Evolutionary conservation across 2,329 filamentous ascomycete species (phyloP).

Genomic region (Zymoseptoria brevis): DNA sequence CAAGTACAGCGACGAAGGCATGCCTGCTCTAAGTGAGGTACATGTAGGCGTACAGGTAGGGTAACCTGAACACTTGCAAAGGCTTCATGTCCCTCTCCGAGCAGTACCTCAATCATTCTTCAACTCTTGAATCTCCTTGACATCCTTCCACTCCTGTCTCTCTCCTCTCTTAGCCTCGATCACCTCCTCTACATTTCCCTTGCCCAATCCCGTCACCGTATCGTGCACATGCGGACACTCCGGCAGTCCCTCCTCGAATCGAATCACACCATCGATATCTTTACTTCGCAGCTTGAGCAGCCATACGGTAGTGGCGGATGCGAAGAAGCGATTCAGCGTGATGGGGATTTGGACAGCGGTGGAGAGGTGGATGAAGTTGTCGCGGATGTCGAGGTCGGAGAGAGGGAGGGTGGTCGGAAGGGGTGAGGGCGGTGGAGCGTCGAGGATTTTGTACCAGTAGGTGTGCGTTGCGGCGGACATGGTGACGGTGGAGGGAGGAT

Average conservation of each 20-base stretch:
- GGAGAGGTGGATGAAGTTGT: constrained; percentile 24
- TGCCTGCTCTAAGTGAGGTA: not conserved
- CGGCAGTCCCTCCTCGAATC: constrained; percentile 13
- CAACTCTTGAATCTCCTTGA: constrained; percentile 4
- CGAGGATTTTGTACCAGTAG: constrained; percentile 28
- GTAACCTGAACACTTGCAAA: not conserved
- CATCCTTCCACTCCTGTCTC: constrained; percentile 11
- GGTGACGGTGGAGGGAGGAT: not conserved
- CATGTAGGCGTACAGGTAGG: not conserved
- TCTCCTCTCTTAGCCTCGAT: constrained; percentile 16
- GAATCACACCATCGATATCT: constrained; percentile 17
- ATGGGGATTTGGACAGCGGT: constrained; percentile 22
- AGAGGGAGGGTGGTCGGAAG: constrained; percentile 20
- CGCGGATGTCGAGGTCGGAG: constrained; percentile 19
- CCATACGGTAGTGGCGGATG: constrained; percentile 14
- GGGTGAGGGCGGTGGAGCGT: constrained; percentile 14
- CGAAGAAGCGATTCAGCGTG: constrained; percentile 25
- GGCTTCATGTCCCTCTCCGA: not conserved
- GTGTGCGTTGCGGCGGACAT: constrained; percentile 10
- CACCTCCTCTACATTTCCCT: constrained; percentile 18
- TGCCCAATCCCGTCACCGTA: constrained; percentile 16
- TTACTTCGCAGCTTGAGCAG: constrained; percentile 19
- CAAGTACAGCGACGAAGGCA: too few species aligned
- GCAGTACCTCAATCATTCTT: not conserved
- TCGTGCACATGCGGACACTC: constrained; percentile 22